phyloP scores from a whole-genome alignment of 2,329 filamentous ascomycete genomes.

The Coniella lustricola region DNA sequence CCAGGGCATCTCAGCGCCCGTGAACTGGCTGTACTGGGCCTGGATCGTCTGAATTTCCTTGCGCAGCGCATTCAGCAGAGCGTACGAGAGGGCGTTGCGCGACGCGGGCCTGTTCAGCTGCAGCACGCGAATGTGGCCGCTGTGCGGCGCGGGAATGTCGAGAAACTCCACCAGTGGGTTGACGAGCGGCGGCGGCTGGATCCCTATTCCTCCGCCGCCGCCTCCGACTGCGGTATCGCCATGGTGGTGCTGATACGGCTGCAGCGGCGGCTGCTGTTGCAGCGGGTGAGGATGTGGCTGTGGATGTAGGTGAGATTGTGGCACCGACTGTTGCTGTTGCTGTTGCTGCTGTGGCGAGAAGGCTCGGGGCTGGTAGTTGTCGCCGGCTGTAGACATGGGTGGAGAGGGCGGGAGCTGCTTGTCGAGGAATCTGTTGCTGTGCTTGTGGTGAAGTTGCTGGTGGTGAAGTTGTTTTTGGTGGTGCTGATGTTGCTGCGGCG shows the following conservation, averaged over 20 bases:
- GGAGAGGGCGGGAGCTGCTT: slow-evolving; percentile 14
- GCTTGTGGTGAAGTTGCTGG: background rate
- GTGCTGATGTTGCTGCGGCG: too few relatives aligned
- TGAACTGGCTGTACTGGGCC: slow-evolving; percentile 47
- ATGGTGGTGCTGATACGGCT: background rate
- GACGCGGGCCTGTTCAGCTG: slow-evolving; percentile 78
- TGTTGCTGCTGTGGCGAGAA: slow-evolving; percentile 4
- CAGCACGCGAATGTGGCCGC: slow-evolving; percentile 80
- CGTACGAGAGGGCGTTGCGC: slow-evolving; percentile 83
- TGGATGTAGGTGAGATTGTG: background rate
- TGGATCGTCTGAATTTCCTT: slow-evolving; percentile 68
- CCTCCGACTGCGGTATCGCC: background rate
- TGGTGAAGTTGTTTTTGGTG: background rate
- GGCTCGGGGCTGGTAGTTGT: slow-evolving; percentile 7
- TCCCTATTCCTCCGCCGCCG: background rate
- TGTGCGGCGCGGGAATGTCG: slow-evolving; percentile 68
- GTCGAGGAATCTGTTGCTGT: slow-evolving; percentile 7
- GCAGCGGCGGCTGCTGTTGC: too few relatives aligned
- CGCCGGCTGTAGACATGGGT: slow-evolving; percentile 10
- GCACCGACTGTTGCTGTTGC: background rate
- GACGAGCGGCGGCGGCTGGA: background rate
- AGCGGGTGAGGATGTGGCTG: background rate
- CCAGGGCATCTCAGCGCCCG: slow-evolving; percentile 43
- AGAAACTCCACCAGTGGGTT: slow-evolving; percentile 57
- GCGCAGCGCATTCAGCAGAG: slow-evolving; percentile 65